Base-by-base conservation (phyloP, 306 rosid genomes). In the Myrica gale region DNA sequence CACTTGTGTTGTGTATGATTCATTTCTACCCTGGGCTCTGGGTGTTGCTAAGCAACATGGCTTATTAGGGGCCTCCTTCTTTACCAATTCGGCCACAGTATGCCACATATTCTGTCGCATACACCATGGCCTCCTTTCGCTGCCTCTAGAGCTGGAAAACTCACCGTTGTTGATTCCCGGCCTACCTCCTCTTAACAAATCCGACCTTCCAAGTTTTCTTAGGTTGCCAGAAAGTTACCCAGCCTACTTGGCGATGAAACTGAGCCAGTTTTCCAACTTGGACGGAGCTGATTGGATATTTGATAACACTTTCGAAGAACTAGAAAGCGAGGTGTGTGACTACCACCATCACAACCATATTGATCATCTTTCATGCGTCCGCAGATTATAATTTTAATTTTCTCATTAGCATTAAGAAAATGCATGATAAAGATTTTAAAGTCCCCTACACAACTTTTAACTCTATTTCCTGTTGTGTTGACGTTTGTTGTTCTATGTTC, bases 171-270 rank as follows among this genome's bases (percentile, higher is more conserved):
- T 47, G 5, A 62, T 90, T 71, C 88, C 88, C 11, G 92, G 89
- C 0, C 32, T 88, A 12, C 92, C 91, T 47, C 86, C 88, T 0
- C 68, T 90, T 68, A 62, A 86, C 62, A 71, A 51, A 3, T 68
- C 20, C 4, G 90, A 87, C 56, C 80, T 88, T 5, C 92, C 96
- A 0, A 85, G 87, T 37, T 86, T 88, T 69, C 62, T 90, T 0
- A 82, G 78, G 85, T 72, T 78, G 48, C 96, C 96, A 0, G 68
- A 86, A 1, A 84, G 92, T 69, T 71, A 86, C 79, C 92, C 92
- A 0, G 89, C 84, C 69, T 90, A 90, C 77, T 37, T 88, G 90
- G 84, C 82, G 1, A 86, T 90, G 96, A 83, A 88, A 26, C 17
- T 90, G 82, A 82, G 63, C 16, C 96, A 90, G 44, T 90, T 81